phyloP scores from a whole-genome alignment of 768 basidiomycete genomes.

The Royoungia palumana region DNA sequence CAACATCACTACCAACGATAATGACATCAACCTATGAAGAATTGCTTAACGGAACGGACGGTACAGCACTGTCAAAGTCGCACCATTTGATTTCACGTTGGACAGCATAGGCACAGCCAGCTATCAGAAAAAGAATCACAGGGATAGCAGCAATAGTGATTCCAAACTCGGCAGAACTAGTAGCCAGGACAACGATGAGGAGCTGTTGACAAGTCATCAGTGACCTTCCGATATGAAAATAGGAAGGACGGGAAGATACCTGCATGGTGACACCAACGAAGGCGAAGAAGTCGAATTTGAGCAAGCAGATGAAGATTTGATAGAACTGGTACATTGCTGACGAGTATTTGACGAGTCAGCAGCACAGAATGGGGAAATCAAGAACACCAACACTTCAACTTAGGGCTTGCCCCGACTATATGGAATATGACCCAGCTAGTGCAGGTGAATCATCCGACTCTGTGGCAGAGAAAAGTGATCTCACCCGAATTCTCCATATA shows the following conservation, averaged over 20 bases:
- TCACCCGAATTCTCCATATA: constrained; percentile 83
- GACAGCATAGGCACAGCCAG: constrained; percentile 65
- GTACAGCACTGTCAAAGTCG: constrained; percentile 13
- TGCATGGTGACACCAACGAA: constrained; percentile 89
- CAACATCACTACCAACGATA: constrained; percentile 73
- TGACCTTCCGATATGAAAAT: background rate
- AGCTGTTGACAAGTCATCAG: constrained; percentile 45
- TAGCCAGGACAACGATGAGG: constrained; percentile 69
- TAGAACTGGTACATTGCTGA: constrained; percentile 87
- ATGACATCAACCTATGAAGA: constrained; percentile 55
- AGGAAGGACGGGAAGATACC: constrained; percentile 35
- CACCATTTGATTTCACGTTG: constrained; percentile 80
- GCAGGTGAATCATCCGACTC: constrained; percentile 1
- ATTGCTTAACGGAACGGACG: constrained; percentile 1
- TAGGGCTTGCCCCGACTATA: constrained; percentile 81
- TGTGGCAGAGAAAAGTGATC: constrained; percentile 17
- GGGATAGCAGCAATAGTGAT: constrained; percentile 83
- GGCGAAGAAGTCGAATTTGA: constrained; percentile 89
- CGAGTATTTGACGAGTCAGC: constrained; percentile 4
- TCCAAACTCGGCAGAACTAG: constrained; percentile 71
- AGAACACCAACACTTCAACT: constrained; percentile 65
- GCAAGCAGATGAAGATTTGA: constrained; percentile 81
- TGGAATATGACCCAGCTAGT: constrained; percentile 88
- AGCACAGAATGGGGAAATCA: background rate
- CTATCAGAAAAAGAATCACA: constrained; percentile 64